A percentile compares a stretch with the other conserved stretches of the same genome.
phyloP scores from a whole-genome alignment of 306 rosid genomes.

The Sicyos edulis region DNA sequence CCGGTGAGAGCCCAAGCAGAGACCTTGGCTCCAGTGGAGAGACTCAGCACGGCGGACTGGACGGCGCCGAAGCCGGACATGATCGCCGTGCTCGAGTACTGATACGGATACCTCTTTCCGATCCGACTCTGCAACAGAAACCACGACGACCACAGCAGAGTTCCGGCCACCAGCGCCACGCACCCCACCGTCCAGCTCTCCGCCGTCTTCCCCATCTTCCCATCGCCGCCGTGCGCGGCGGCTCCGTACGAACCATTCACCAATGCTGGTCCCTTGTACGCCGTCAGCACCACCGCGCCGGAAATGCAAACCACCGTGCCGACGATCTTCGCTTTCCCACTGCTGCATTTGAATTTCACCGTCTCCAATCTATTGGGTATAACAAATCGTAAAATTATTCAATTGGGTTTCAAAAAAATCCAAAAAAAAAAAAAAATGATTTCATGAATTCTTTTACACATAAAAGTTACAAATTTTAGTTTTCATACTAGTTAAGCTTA shows the following conservation, averaged over 20 bases:
- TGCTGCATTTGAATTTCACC: slow-evolving; percentile 56
- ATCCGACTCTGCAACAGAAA: slow-evolving; percentile 62
- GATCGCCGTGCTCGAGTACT: slow-evolving; percentile 78
- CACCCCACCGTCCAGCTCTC: slow-evolving; percentile 64
- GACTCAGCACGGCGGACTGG: slow-evolving; percentile 61
- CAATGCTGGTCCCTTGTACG: slow-evolving; percentile 58
- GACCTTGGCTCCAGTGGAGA: slow-evolving; percentile 35
- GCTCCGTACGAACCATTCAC: slow-evolving; percentile 27
- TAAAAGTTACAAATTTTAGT: no score
- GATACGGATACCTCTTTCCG: slow-evolving; percentile 68
- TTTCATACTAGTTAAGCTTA: neutral
- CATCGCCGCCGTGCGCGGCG: slow-evolving; percentile 11
- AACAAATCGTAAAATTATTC: neutral
- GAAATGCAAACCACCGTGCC: slow-evolving; percentile 66
- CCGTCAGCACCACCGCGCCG: slow-evolving; percentile 55
- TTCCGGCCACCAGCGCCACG: slow-evolving; percentile 55
- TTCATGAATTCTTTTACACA: no score
- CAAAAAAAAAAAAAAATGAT: neutral
- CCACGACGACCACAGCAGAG: slow-evolving; percentile 79
- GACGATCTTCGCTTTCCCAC: slow-evolving; percentile 71
- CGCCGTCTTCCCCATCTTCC: slow-evolving; percentile 29
- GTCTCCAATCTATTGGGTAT: slow-evolving; percentile 45
- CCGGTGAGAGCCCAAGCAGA: slow-evolving; percentile 72
- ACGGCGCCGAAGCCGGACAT: slow-evolving; percentile 82
- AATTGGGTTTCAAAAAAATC: no score